Percentiles rank a stretch among this genome's conserved stretches.
phyloP scores from a whole-genome alignment of 441 rosid genomes.

The Biscutella laevigata region DNA sequence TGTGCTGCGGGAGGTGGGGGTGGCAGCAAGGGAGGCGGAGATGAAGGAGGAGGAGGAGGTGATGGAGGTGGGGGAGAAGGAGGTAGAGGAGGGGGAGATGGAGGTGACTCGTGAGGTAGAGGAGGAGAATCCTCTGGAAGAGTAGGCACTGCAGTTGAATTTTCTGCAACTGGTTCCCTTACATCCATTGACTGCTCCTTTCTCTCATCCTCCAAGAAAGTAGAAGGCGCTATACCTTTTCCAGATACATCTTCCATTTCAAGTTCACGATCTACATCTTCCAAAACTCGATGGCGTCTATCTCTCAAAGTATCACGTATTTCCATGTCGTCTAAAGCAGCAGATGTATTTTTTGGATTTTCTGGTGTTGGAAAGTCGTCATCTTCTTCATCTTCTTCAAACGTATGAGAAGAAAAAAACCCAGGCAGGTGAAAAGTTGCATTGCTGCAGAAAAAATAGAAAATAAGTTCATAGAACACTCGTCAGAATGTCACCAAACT shows the following conservation, averaged over 20 bases:
- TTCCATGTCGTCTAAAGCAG: conserved; percentile 37
- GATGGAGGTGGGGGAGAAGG: conserved; percentile 58
- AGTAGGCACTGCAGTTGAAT: conserved; percentile 33
- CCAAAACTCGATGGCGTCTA: conserved; percentile 63
- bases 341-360: conserved; percentile 32
- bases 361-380: conserved; percentile 41
- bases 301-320: conserved; percentile 47
- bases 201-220: conserved; percentile 33
- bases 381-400: conserved; percentile 64
- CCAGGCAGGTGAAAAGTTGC: conserved; percentile 91
- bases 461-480: conserved; percentile 14
- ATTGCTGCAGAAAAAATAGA: conserved; percentile 46
- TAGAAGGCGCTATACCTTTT: conserved; percentile 42
- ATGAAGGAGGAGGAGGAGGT: conserved; percentile 35
- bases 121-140: conserved; percentile 74
- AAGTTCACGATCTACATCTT: conserved; percentile 87
- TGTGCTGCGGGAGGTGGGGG: conserved; percentile 36
- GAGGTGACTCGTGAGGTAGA: conserved; percentile 76
- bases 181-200: conserved; percentile 31
- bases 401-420: conserved; percentile 49
- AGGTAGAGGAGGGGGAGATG: conserved; percentile 81
- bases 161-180: conserved; percentile 31
- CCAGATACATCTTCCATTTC: conserved; percentile 94
- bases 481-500: neutral
- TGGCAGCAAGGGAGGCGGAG: conserved; percentile 40